phyloP scores from a whole-genome alignment of 2,329 filamentous ascomycete genomes.

The Colletotrichum sp. region DNA sequence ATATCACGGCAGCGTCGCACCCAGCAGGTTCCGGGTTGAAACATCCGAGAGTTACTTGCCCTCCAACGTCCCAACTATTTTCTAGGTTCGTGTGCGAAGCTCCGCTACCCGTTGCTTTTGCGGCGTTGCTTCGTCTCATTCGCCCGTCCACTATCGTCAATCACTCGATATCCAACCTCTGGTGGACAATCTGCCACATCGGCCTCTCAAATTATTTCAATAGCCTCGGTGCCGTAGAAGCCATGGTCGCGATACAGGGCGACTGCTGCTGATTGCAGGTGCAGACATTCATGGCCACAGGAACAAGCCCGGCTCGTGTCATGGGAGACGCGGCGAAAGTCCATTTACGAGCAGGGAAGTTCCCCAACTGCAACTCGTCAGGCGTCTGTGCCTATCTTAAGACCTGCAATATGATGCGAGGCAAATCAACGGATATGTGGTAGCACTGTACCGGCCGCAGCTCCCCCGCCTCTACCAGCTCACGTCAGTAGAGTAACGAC shows the following conservation, averaged over 20 bases:
- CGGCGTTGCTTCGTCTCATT: background rate
- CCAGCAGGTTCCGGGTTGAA: background rate
- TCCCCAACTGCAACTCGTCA: background rate
- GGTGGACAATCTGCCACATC: background rate
- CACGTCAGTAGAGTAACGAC: background rate
- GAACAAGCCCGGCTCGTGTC: background rate
- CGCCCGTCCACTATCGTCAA: background rate
- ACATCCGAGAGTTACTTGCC: background rate
- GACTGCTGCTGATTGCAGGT: background rate
- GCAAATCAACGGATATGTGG: background rate
- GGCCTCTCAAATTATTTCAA: background rate
- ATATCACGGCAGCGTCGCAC: background rate
- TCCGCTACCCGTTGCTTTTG: background rate
- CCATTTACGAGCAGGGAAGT: background rate
- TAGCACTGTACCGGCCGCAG: background rate
- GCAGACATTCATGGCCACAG: background rate
- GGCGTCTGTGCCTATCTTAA: constrained; percentile 1
- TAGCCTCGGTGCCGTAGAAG: background rate
- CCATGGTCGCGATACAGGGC: background rate
- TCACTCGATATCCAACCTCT: background rate
- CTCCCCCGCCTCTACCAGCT: background rate
- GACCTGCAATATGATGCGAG: constrained; percentile 1
- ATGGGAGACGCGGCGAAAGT: background rate
- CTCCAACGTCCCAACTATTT: background rate
- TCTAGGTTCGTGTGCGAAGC: constrained; percentile 3